These are phyloP conservation scores for Fusarium sp. DNA, from an alignment of 2,329 filamentous ascomycete genomes.

Conservation along the genomic window DNA sequence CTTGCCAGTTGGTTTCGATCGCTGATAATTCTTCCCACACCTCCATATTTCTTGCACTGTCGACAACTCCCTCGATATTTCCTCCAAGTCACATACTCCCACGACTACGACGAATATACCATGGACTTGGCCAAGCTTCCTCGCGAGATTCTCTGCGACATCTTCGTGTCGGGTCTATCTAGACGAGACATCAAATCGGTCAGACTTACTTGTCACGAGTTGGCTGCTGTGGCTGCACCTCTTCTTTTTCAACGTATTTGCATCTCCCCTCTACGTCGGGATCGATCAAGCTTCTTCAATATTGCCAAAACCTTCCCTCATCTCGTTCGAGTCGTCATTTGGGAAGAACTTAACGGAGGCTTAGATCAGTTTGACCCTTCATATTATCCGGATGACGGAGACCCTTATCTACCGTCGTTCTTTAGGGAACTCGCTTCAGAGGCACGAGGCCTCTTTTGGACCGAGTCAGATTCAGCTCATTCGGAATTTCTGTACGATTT, in stretches of 20 bases:
- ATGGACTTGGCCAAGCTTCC: constrained; percentile 2
- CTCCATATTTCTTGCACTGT: no score
- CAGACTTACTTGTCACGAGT: constrained; percentile 2
- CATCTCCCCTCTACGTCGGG: constrained; percentile 1
- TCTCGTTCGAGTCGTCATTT: constrained; percentile 2
- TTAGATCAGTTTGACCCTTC: not conserved
- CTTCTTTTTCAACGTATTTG: constrained; percentile 5
- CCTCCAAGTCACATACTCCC: no score
- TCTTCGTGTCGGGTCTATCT: not conserved
- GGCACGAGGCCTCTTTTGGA: constrained; percentile 1
- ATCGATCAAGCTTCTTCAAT: constrained; percentile 4
- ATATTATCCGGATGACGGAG: no score
- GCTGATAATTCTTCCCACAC: no score
- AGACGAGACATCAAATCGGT: constrained; percentile 12
- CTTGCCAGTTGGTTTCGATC: no score
- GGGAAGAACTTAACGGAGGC: constrained; percentile 22
- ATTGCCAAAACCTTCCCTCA: not conserved
- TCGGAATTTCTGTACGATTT: not conserved
- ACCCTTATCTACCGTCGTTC: not conserved
- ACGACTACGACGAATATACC: no score
- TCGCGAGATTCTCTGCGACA: not conserved
- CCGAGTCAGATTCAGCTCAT: not conserved
- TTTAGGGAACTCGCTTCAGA: not conserved
- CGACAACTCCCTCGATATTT: no score
- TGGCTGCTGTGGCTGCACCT: not conserved